Base-by-base conservation (phyloP, 192 early-diverging fungal species). In the Coemansia sp. region DNA sequence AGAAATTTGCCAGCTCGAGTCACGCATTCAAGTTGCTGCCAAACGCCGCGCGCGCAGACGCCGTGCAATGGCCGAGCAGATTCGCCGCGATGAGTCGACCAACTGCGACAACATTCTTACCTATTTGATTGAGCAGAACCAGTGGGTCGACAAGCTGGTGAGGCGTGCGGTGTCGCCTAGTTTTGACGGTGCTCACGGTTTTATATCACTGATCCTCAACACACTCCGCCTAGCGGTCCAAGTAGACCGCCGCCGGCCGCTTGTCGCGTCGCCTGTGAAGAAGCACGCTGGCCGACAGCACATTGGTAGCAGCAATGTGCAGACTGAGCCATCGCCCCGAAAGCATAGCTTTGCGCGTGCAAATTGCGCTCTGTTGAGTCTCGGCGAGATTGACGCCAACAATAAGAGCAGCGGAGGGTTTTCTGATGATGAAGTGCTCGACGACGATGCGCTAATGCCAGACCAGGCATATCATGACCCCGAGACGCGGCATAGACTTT, bases 81-180 rank as follows among this genome's bases (percentile, higher is more conserved):
- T 79, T 24, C 70, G 76, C 18, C 62, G 37, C 17, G 70, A 72
- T n/a, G 76, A 79, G 63, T 50, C 70, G 39, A 56, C 72, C 6
- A 80, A 70, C 55, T 80, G 77, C 48, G 77, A 80, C 55, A 70
- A 71, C 32, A 67, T 80, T 27, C 59, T 80, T 39, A 68, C 71
- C 18, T 80, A 80, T 41, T 21, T 80, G 64, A 38, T 80, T 21
- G 77, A 80, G 62, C 70, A 80, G 61, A 58, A 63, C 32, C 68
- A 67, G 61, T 80, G 70, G 70, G 39, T 53, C 2, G 77, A 74
- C 53, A 74, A 71, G 65, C 64, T 80, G 14, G 59, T 80, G 10
- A 58, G 67, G n/a, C 70, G 72, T 6, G 67, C 77, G 1, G 10
- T 19, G 15, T 73, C 71, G 34, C 67, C 71, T 12, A 80, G 74